These are phyloP conservation scores for Aspergillus viridinutans DNA, from an alignment of 2,329 filamentous ascomycete genomes.

Conservation along the genomic window DNA sequence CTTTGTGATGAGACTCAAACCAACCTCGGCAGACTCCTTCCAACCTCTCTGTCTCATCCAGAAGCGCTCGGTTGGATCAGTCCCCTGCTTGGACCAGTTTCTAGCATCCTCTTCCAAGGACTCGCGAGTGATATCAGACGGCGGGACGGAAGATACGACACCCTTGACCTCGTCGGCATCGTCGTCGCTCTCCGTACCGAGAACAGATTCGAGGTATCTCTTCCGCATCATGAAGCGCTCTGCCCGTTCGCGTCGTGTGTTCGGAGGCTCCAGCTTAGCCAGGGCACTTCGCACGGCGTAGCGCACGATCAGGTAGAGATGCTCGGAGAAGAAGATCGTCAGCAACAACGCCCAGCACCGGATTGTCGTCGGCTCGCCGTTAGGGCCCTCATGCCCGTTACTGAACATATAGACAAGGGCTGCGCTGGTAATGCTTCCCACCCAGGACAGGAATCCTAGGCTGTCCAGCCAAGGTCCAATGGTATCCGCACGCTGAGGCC, in stretches of 20 bases:
- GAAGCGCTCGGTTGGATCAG: constrained; percentile 35
- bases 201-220: constrained; percentile 59
- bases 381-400: constrained; percentile 52
- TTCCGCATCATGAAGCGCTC: constrained; percentile 79
- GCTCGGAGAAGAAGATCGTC: constrained; percentile 79
- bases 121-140: constrained; percentile 30
- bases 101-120: constrained; percentile 43
- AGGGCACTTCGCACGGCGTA: constrained; percentile 69
- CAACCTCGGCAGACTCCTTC: constrained; percentile 39
- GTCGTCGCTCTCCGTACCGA: constrained; percentile 18
- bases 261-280: constrained; percentile 76
- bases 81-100: constrained; percentile 28
- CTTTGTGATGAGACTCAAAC: constrained; percentile 37
- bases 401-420: constrained; percentile 88
- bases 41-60: constrained; percentile 45
- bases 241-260: constrained; percentile 76
- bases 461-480: constrained; percentile 94
- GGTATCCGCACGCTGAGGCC: constrained; percentile 83
- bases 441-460: constrained; percentile 85
- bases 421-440: constrained; percentile 83
- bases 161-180: constrained; percentile 13
- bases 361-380: constrained; percentile 54
- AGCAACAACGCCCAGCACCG: constrained; percentile 76
- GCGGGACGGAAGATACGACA: constrained; percentile 6
- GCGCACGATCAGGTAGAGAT: constrained; percentile 78